Percentiles rank a stretch among this genome's conserved stretches.
These are phyloP conservation scores for Castanopsis chinensis DNA, from an alignment of 306 rosid species.

Conservation along the genomic window DNA sequence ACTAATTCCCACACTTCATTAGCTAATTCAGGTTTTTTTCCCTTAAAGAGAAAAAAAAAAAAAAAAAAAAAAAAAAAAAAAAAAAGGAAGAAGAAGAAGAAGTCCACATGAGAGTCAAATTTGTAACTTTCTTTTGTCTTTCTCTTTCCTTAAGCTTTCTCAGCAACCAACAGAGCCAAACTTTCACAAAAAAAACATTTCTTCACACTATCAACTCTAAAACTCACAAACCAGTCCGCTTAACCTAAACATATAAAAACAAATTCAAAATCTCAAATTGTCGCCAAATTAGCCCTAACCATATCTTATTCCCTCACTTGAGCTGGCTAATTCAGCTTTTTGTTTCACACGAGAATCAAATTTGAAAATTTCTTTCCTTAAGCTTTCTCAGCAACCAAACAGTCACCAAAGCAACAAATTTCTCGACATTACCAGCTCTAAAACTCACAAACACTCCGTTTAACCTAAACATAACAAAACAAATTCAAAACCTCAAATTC, in stretches of 20 bases:
- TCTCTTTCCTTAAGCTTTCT: background rate
- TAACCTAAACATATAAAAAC: background rate
- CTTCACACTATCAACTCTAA: no score
- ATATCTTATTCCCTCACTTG: no score
- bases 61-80: no score
- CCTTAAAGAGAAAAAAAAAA: no score
- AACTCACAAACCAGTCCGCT: slow-evolving; percentile 1
- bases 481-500: slow-evolving; percentile 1
- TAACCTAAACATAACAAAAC: background rate
- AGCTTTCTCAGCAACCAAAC: slow-evolving; percentile 16
- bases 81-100: no score
- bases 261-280: slow-evolving; percentile 1
- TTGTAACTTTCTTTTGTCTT: no score
- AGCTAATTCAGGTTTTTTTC: background rate
- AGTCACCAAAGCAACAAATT: background rate
- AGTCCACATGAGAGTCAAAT: no score
- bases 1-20: no score
- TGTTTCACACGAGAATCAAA: background rate
- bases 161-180: slow-evolving; percentile 21
- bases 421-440: no score
- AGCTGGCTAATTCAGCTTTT: background rate
- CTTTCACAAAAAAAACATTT: background rate
- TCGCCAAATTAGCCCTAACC: background rate
- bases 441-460: slow-evolving; percentile 1
- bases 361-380: no score